These are phyloP conservation scores for Mortierella antarctica DNA, from an alignment of 192 early-diverging fungal genomes.

Conservation along the genomic window DNA sequence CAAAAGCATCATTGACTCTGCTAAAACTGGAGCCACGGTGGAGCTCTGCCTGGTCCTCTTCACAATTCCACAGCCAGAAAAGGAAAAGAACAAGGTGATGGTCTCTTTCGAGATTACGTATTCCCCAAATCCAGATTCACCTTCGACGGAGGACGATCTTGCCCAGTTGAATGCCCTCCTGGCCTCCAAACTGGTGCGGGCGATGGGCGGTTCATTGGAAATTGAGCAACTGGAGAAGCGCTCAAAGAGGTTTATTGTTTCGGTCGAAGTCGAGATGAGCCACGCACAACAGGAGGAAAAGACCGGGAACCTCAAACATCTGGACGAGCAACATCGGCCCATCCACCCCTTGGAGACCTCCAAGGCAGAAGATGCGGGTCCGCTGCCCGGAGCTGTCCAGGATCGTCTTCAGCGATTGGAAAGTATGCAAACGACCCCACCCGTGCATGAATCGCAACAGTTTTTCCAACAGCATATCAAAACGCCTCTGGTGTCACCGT, in stretches of 20 bases:
- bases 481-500: conserved; percentile 27
- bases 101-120: conserved; percentile 56
- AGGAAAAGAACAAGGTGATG: conserved; percentile 47
- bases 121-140: conserved; percentile 23
- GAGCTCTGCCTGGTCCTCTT: conserved; percentile 62
- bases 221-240: conserved; percentile 20
- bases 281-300: conserved; percentile 22
- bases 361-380: conserved; percentile 18
- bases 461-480: conserved; percentile 30
- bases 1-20: conserved; percentile 60
- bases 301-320: neutral
- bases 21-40: conserved; percentile 59
- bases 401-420: conserved; percentile 27
- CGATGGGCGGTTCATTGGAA: conserved; percentile 49
- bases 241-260: conserved; percentile 41
- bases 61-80: conserved; percentile 3
- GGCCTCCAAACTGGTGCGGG: conserved; percentile 48
- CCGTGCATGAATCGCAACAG: conserved; percentile 33
- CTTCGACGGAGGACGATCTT: conserved; percentile 21
- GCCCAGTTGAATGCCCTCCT: conserved; percentile 43
- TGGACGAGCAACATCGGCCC: conserved; percentile 16
- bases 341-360: conserved; percentile 31
- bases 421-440: conserved; percentile 27
- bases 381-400: neutral
- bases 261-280: conserved; percentile 39